phyloP scores from a whole-genome alignment of 2,329 filamentous ascomycete genomes.

The Fusarium sp. region DNA sequence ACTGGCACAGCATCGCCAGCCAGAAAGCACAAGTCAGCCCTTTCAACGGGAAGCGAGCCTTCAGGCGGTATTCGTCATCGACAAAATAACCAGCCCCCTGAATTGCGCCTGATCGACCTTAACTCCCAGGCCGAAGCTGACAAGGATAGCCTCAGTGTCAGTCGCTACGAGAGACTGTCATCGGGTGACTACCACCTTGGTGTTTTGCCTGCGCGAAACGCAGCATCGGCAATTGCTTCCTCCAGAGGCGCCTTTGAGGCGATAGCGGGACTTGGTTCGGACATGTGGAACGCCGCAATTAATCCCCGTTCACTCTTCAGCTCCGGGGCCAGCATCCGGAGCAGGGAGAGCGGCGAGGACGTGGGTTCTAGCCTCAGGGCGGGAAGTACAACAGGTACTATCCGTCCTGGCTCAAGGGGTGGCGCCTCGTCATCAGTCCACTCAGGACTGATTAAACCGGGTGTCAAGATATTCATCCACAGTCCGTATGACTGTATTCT shows the following conservation, averaged over 20 bases:
- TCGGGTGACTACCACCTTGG: slow-evolving; percentile 93
- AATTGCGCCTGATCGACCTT: slow-evolving; percentile 91
- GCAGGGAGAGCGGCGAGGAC: slow-evolving; percentile 71
- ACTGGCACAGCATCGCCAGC: slow-evolving; percentile 34
- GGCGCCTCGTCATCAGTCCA: slow-evolving; percentile 57
- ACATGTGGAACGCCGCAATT: slow-evolving; percentile 91
- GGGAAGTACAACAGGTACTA: slow-evolving; percentile 50
- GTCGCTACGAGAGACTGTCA: slow-evolving; percentile 86
- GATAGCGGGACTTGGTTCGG: slow-evolving; percentile 76
- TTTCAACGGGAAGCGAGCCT: slow-evolving; percentile 67
- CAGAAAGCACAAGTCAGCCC: slow-evolving; percentile 56
- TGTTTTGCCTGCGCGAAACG: slow-evolving; percentile 79
- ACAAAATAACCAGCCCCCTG: slow-evolving; percentile 85
- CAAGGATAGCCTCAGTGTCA: slow-evolving; percentile 87
- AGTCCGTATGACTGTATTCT: slow-evolving; percentile 98
- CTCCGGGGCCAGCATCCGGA: slow-evolving; percentile 82
- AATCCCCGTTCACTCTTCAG: slow-evolving; percentile 90
- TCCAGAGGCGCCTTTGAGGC: slow-evolving; percentile 82
- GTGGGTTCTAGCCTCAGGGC: slow-evolving; percentile 60
- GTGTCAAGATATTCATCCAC: slow-evolving; percentile 87
- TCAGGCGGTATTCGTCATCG: slow-evolving; percentile 76
- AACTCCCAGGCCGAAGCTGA: slow-evolving; percentile 88
- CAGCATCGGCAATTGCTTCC: slow-evolving; percentile 72
- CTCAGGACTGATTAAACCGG: slow-evolving; percentile 66
- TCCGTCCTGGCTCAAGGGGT: slow-evolving; percentile 44